Evolutionary conservation across 2,329 filamentous ascomycete species (phyloP).

Genomic region (Colletotrichum sp.): DNA sequence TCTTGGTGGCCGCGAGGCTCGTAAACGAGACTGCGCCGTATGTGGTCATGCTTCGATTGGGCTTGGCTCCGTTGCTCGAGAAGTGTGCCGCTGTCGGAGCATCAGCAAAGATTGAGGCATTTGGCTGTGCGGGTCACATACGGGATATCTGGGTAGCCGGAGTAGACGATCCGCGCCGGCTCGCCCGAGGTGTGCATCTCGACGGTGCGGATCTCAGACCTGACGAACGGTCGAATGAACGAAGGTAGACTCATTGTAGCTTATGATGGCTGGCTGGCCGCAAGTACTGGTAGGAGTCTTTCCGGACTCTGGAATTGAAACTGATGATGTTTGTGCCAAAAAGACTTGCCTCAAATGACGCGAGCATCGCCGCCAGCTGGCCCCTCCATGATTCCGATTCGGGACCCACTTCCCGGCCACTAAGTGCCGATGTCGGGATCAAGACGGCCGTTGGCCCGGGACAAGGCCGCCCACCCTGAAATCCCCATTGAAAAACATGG

Average conservation of each 20-base stretch:
- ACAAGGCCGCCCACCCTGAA: not conserved
- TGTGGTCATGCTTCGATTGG: slow-evolving; percentile 5
- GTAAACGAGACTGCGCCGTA: slow-evolving; percentile 10
- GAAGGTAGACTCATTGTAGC: not conserved
- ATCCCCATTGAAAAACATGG: not conserved
- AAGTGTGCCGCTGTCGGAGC: slow-evolving; percentile 34
- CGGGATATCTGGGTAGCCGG: slow-evolving; percentile 40
- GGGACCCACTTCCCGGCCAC: not conserved
- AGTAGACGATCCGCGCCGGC: slow-evolving; percentile 49
- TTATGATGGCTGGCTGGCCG: no score
- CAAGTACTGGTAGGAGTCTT: no score
- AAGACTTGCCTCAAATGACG: not conserved
- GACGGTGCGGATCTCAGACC: slow-evolving; percentile 20
- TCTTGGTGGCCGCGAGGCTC: slow-evolving; percentile 19
- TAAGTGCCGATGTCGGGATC: not conserved
- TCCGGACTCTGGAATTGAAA: no score
- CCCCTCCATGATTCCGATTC: not conserved
- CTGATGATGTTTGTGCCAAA: not conserved
- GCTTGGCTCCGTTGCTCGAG: slow-evolving; percentile 37
- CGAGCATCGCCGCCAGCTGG: not conserved
- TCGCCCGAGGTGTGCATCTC: slow-evolving; percentile 56
- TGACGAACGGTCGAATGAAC: not conserved
- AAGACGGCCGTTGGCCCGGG: not conserved
- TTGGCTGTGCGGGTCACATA: not conserved
- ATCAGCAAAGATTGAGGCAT: not conserved